Percentiles rank a stretch among this genome's conserved stretches.
Conservation (phyloP, 805 yeast species). For the Wickerhamiella nectarea region DNA sequence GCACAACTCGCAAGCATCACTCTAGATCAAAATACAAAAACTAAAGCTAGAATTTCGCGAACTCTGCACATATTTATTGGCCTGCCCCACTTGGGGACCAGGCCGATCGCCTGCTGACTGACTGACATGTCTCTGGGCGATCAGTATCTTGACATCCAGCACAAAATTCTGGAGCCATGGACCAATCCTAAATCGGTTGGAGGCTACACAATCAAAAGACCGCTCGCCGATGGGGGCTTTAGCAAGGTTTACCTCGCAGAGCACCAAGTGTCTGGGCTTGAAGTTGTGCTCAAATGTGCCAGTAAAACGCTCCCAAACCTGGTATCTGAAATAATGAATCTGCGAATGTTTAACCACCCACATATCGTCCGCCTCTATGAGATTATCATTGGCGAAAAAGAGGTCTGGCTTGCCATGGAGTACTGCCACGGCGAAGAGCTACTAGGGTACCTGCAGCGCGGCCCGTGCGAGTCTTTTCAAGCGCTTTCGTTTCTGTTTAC, state of each 20-base stretch:
- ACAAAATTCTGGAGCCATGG: slow-evolving; percentile 10
- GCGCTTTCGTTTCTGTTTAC: slow-evolving; percentile 27
- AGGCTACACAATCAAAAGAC: slow-evolving; percentile 55
- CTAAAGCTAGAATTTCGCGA: too few species aligned
- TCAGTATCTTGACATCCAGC: slow-evolving; percentile 11
- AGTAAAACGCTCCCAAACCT: slow-evolving; percentile 75
- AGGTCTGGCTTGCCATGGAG: slow-evolving; percentile 79
- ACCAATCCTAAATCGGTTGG: slow-evolving; percentile 49
- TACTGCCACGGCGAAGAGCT: slow-evolving; percentile 51
- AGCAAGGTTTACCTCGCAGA: slow-evolving; percentile 81
- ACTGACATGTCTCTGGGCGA: slow-evolving; percentile 8
- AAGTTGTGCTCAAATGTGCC: slow-evolving; percentile 63
- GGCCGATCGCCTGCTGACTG: too few species aligned
- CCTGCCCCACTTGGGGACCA: too few species aligned
- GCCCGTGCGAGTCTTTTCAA: slow-evolving; percentile 21
- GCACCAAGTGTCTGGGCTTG: slow-evolving; percentile 60
- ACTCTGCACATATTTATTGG: too few species aligned
- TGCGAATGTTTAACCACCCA: slow-evolving; percentile 69
- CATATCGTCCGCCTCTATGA: slow-evolving; percentile 78
- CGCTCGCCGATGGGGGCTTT: slow-evolving; percentile 79
- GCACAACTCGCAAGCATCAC: too few species aligned
- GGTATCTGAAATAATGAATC: slow-evolving; percentile 81
- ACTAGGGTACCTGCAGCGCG: slow-evolving; percentile 23
- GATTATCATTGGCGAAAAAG: slow-evolving; percentile 63
- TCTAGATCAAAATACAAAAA: too few species aligned